Conservation (phyloP, 208 protist species). For the Polymyxa betae region DNA sequence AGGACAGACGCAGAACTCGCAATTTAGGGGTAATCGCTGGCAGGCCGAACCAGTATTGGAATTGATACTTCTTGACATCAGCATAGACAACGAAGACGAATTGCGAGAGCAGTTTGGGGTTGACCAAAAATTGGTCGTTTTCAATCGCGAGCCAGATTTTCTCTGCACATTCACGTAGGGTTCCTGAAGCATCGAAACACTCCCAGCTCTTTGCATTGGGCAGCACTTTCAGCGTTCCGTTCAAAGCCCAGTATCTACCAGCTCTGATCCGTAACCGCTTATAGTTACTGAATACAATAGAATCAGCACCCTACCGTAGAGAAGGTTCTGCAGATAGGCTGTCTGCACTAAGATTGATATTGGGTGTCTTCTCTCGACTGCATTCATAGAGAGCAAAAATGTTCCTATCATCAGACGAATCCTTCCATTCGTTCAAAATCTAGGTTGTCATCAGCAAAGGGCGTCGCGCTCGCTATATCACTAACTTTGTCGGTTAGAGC, state of each 20-base stretch:
- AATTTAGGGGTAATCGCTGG: conserved; percentile 76
- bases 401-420: neutral
- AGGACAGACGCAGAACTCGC: conserved; percentile 46
- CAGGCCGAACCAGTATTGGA: conserved; percentile 89
- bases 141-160: conserved; percentile 74
- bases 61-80: conserved; percentile 91
- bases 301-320: neutral
- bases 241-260: neutral
- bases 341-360: neutral
- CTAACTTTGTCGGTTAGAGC: neutral
- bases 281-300: neutral
- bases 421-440: neutral
- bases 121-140: conserved; percentile 63
- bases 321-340: neutral
- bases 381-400: neutral
- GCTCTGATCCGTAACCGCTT: neutral
- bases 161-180: neutral
- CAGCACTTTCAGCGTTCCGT: neutral
- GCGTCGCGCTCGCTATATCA: neutral
- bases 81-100: conserved; percentile 86
- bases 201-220: neutral
- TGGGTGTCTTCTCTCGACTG: neutral
- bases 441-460: neutral
- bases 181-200: neutral
- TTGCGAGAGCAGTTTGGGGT: conserved; percentile 71